These are phyloP conservation scores for Xylaria sp. DNA, from an alignment of 2,329 filamentous ascomycete species.

Conservation along the genomic window DNA sequence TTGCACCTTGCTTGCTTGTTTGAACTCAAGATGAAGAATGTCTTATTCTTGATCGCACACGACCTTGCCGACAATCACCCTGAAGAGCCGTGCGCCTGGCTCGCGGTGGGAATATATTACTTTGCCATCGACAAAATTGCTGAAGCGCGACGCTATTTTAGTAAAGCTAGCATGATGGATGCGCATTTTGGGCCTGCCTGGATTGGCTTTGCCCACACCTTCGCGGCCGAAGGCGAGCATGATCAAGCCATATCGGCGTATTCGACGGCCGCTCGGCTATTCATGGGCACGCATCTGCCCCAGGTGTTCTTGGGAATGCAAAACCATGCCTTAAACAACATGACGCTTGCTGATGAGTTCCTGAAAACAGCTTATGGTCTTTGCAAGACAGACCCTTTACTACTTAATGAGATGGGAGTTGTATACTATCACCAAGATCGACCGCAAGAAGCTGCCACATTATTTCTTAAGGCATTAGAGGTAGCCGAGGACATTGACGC, in stretches of 20 bases:
- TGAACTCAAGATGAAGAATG: conserved; percentile 86
- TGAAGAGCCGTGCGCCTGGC: conserved; percentile 89
- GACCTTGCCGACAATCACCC: conserved; percentile 92
- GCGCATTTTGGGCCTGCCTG: conserved; percentile 96
- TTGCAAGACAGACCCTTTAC: conserved; percentile 85
- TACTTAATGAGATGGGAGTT: conserved; percentile 95
- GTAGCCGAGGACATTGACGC: conserved; percentile 85
- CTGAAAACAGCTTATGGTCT: conserved; percentile 87
- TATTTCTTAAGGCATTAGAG: conserved; percentile 81
- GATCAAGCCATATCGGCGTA: conserved; percentile 98
- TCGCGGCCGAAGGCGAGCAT: conserved; percentile 96
- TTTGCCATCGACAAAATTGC: conserved; percentile 88
- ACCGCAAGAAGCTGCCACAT: conserved; percentile 76
- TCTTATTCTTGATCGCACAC: conserved; percentile 90
- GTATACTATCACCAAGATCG: conserved; percentile 94
- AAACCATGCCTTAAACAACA: conserved; percentile 94
- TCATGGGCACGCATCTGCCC: conserved; percentile 95
- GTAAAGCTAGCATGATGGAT: conserved; percentile 97
- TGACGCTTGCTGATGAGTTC: conserved; percentile 93
- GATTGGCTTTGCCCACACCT: conserved; percentile 99
- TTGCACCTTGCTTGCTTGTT: conserved; percentile 91
- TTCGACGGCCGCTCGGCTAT: conserved; percentile 91
- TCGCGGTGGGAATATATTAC: conserved; percentile 96
- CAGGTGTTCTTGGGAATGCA: conserved; percentile 99
- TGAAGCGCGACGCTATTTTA: conserved; percentile 94